These are phyloP conservation scores for Hypoxylon perforatum DNA, from an alignment of 495 filamentous ascomycete genomes.

Conservation along the genomic window DNA sequence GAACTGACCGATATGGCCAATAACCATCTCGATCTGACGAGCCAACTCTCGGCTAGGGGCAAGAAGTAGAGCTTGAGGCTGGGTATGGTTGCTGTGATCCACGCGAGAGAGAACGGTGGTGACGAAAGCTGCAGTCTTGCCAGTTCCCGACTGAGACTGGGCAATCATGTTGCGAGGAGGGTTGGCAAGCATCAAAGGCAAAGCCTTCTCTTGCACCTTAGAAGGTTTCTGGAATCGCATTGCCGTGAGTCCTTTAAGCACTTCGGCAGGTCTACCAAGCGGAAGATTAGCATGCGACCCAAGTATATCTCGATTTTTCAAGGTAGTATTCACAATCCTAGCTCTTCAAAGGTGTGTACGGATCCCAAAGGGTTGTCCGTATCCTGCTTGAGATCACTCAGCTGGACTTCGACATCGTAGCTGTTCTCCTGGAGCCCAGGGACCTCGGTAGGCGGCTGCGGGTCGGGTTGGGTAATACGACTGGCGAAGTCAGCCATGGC, in stretches of 20 bases:
- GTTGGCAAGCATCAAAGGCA: constrained; percentile 85
- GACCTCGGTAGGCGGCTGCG: neutral
- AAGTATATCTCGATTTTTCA: constrained; percentile 4
- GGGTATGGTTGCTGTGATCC: constrained; percentile 70
- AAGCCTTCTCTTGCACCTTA: constrained; percentile 93
- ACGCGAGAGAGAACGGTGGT: constrained; percentile 89
- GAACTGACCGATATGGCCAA: constrained; percentile 84
- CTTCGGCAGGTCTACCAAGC: constrained; percentile 48
- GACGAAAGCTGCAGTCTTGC: constrained; percentile 97
- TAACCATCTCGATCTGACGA: constrained; percentile 89
- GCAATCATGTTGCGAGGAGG: constrained; percentile 93
- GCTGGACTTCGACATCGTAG: constrained; percentile 87
- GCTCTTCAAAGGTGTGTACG: constrained; percentile 82
- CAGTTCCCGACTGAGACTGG: constrained; percentile 97
- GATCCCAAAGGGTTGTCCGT: constrained; percentile 89
- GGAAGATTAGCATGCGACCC: constrained; percentile 25
- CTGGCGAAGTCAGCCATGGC: constrained; percentile 67
- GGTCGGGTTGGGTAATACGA: constrained; percentile 65
- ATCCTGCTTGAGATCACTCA: constrained; percentile 88
- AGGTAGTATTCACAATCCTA: constrained; percentile 75
- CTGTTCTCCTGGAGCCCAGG: constrained; percentile 74
- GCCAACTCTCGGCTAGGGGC: constrained; percentile 95
- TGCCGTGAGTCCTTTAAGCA: constrained; percentile 70
- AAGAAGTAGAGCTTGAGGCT: constrained; percentile 88
- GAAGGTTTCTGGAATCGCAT: constrained; percentile 96